Base-by-base conservation (phyloP, 352 stramenopile genomes). In the Phytophthora sp. region DNA sequence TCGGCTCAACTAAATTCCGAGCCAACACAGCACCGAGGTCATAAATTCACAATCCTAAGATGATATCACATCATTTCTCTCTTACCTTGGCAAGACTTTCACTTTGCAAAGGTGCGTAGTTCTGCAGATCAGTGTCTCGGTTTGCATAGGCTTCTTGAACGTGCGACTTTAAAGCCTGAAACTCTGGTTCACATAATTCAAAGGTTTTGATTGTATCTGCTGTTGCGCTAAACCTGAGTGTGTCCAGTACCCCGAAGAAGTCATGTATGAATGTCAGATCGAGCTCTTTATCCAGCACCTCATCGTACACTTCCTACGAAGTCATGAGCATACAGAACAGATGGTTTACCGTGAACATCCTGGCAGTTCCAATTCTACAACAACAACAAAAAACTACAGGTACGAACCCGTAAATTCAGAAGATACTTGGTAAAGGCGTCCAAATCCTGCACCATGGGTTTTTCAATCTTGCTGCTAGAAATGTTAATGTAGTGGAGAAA, bases 401-500 rank as follows among this genome's bases (percentile, higher is more conserved):
- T 26, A 48, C 28, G n/a, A 30, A 86, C 76, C 72, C 69, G 72
- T 17, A 91, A 48, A 37, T 87, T 60, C 4, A 89, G 17, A 13
- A 91, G 69, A 43, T 89, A 91, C 13, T 10, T 74, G 20, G 73
- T 66, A 44, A 91, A 89, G 1, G 54, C 46, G 10, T 76, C 62
- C 18, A 91, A 26, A 18, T 74, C 53, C 2, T 43, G 34, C 5
- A 42, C 24, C 17, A 67, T 32, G 0, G 82, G 79, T 24, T 82
- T 87, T 42, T 89, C 71, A 18, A 88, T 84, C 17, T 75, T 85
- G 4, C 34, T 53, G 23, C 66, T 78, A 2, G 77, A 74, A 0
- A 34, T 31, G 20, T 66, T 35, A 26, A 87, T 62, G 49, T 82
- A 88, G 0, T 37, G 44, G 0, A 87, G 64, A 37, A 91, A 88